Conservation (phyloP, 176 grass and related monocot genomes). For the Triticum urartu region DNA sequence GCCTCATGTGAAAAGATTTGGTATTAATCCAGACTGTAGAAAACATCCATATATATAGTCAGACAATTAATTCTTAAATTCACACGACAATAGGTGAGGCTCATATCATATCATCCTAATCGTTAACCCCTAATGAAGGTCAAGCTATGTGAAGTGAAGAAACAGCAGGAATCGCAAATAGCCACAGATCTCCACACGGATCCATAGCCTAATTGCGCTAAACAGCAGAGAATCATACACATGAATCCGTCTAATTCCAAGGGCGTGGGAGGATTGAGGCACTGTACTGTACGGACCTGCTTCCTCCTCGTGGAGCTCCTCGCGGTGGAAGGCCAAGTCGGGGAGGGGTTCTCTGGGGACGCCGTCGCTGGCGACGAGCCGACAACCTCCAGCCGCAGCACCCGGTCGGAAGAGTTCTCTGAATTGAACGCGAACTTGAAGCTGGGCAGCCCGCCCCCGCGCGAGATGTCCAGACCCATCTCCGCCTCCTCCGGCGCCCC, state of each 20-base stretch:
- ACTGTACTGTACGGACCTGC: too few relatives aligned
- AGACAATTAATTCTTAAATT: background rate
- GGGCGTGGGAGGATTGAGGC: background rate
- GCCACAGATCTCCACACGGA: background rate
- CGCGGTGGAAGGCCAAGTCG: conserved; percentile 50
- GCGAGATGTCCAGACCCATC: conserved; percentile 63
- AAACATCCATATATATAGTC: background rate
- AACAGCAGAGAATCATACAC: background rate
- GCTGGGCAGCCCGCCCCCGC: conserved; percentile 41
- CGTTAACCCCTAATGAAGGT: background rate
- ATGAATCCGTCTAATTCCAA: background rate
- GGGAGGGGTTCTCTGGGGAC: conserved; percentile 32
- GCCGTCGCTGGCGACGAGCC: conserved; percentile 30
- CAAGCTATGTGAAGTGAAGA: background rate
- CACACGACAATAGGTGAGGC: background rate
- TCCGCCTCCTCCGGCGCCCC: background rate
- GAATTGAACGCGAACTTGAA: conserved; percentile 84
- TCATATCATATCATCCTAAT: background rate
- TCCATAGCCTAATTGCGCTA: background rate
- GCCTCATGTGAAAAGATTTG: background rate
- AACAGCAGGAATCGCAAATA: background rate
- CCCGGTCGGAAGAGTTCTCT: conserved; percentile 74
- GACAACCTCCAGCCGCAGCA: conserved; percentile 68
- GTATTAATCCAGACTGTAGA: too few relatives aligned
- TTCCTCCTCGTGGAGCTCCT: conserved; percentile 20